Conservation (phyloP, 2,329 filamentous ascomycete genomes). For the Tympanopsis confertula region DNA sequence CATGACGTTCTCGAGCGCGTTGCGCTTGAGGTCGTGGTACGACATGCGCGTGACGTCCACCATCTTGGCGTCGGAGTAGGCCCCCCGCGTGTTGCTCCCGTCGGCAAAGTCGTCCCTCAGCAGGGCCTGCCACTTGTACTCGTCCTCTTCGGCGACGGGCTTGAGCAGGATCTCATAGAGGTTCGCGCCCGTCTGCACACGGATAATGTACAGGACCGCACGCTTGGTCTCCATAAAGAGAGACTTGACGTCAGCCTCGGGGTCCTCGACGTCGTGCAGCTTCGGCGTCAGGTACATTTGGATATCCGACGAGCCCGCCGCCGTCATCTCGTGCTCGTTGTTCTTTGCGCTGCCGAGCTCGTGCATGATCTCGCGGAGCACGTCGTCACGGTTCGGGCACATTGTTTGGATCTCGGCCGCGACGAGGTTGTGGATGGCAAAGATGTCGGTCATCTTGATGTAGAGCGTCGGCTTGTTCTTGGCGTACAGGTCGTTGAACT, state of each 20-base stretch:
- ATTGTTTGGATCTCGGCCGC: constrained; percentile 67
- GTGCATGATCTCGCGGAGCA: constrained; percentile 80
- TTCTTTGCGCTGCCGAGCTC: constrained; percentile 92
- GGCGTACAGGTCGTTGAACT: constrained; percentile 95
- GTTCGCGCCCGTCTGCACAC: constrained; percentile 81
- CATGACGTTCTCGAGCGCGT: constrained; percentile 87
- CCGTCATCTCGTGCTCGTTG: constrained; percentile 87
- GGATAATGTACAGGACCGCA: constrained; percentile 93
- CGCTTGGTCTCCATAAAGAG: constrained; percentile 98
- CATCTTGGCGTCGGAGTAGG: constrained; percentile 83
- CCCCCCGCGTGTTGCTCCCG: constrained; percentile 60
- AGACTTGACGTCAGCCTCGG: constrained; percentile 81
- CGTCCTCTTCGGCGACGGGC: constrained; percentile 75
- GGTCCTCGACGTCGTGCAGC: constrained; percentile 81
- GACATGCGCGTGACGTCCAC: constrained; percentile 81
- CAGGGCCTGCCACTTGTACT: constrained; percentile 73
- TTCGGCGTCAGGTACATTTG: constrained; percentile 83
- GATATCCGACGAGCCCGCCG: constrained; percentile 77
- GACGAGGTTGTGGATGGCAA: constrained; percentile 84
- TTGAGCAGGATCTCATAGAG: constrained; percentile 93
- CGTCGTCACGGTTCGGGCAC: constrained; percentile 72
- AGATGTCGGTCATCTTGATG: constrained; percentile 96
- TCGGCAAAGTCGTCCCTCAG: constrained; percentile 70
- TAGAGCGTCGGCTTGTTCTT: constrained; percentile 96
- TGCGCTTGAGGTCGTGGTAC: constrained; percentile 86